Evolutionary conservation across 2,329 filamentous ascomycete genomes (phyloP).

Genomic region (Colletotrichum nymphaeae): DNA sequence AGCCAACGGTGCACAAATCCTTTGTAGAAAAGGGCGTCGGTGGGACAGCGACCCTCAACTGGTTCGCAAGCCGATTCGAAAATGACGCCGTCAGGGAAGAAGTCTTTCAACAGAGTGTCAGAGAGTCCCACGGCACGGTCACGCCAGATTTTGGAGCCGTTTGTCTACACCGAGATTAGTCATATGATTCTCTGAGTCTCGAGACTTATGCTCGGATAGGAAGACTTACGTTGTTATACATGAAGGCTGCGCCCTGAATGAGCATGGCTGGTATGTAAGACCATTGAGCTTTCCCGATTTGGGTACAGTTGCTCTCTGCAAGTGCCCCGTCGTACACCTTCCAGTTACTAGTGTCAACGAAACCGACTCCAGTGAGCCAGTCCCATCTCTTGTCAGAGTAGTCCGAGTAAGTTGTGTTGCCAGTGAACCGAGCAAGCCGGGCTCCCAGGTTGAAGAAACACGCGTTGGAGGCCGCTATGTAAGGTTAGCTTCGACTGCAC

Average conservation of each 20-base stretch:
- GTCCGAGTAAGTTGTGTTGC: conserved; percentile 65
- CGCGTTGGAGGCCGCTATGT: conserved; percentile 55
- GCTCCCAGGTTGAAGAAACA: conserved; percentile 64
- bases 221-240: conserved; percentile 63
- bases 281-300: conserved; percentile 64
- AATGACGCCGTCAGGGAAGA: conserved; percentile 66
- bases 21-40: conserved; percentile 70
- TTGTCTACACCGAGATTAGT: conserved; percentile 54
- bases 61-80: conserved; percentile 72
- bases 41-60: conserved; percentile 59
- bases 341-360: conserved; percentile 65
- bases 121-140: conserved; percentile 55
- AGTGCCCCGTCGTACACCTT: conserved; percentile 70
- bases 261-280: conserved; percentile 65
- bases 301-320: conserved; percentile 61
- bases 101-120: conserved; percentile 51
- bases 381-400: conserved; percentile 68
- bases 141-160: conserved; percentile 37
- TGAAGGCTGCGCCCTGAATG: conserved; percentile 65
- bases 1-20: conserved; percentile 66
- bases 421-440: conserved; percentile 71
- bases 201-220: background rate
- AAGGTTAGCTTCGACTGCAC: background rate
- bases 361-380: conserved; percentile 62
- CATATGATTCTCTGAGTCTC: background rate